Conservation (phyloP, 1,284 basidiomycete species). For the Ganoderma meredithae region DNA sequence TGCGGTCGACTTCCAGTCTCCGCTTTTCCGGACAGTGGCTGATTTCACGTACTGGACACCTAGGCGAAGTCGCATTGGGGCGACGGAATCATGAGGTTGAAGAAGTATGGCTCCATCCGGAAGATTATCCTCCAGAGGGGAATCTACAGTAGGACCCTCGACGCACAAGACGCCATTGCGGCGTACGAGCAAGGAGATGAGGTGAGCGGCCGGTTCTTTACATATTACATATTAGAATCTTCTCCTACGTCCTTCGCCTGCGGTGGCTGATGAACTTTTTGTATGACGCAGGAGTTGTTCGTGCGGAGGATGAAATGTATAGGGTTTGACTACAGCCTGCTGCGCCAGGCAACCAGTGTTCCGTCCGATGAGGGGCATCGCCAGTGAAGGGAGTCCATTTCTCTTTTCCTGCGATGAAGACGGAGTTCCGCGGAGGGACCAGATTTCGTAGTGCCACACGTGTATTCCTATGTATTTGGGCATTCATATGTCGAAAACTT, state of each 20-base stretch:
- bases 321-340: not conserved
- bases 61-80: not conserved
- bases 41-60: not conserved
- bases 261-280: not conserved
- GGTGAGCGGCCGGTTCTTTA: not conserved
- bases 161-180: not conserved
- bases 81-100: not conserved
- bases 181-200: not conserved
- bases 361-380: not conserved
- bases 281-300: not conserved
- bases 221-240: not conserved
- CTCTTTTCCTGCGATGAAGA: no score
- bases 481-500: no score
- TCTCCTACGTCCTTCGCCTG: not conserved
- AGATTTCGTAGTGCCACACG: no score
- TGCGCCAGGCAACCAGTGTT: not conserved
- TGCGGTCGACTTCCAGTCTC: not conserved
- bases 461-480: no score
- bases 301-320: not conserved
- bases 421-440: no score
- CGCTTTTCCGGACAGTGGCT: not conserved
- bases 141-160: not conserved
- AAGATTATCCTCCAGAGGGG: not conserved
- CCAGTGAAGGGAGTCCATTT: no score
- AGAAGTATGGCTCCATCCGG: not conserved